These are phyloP conservation scores for Lepraria neglecta DNA, from an alignment of 495 filamentous ascomycete species.

Conservation along the genomic window DNA sequence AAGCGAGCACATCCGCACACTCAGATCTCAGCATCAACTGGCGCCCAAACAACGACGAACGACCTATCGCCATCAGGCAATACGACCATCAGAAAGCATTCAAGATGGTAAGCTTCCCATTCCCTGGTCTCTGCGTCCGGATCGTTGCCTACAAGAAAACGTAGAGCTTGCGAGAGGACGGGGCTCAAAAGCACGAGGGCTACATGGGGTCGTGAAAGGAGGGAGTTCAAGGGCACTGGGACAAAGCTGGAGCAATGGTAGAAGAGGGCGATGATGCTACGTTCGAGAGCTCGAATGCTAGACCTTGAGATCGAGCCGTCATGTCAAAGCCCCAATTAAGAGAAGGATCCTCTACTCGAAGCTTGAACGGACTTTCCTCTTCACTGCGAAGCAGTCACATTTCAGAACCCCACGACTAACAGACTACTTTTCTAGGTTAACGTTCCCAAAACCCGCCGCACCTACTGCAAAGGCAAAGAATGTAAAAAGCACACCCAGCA, in stretches of 20 bases:
- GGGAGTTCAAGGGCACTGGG: background rate
- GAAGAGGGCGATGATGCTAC: background rate
- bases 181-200: background rate
- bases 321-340: background rate
- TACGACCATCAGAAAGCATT: slow-evolving; percentile 37
- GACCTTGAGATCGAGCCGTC: background rate
- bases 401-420: slow-evolving; percentile 16
- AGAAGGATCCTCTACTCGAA: background rate
- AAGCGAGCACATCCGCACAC: slow-evolving; percentile 14
- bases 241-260: background rate
- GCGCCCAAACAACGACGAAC: slow-evolving; percentile 6
- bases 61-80: slow-evolving; percentile 19
- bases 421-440: slow-evolving; percentile 22
- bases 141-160: background rate
- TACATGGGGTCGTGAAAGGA: background rate
- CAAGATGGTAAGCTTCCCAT: slow-evolving; percentile 51
- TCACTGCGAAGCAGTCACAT: background rate
- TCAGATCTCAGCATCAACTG: slow-evolving; percentile 5
- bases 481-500: slow-evolving; percentile 55
- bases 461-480: slow-evolving; percentile 88
- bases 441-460: slow-evolving; percentile 80
- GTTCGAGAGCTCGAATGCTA: no score
- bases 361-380: background rate
- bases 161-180: background rate
- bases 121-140: background rate